Conservation (phyloP, 1,139 yeast species). For the Geotrichum australiense region DNA sequence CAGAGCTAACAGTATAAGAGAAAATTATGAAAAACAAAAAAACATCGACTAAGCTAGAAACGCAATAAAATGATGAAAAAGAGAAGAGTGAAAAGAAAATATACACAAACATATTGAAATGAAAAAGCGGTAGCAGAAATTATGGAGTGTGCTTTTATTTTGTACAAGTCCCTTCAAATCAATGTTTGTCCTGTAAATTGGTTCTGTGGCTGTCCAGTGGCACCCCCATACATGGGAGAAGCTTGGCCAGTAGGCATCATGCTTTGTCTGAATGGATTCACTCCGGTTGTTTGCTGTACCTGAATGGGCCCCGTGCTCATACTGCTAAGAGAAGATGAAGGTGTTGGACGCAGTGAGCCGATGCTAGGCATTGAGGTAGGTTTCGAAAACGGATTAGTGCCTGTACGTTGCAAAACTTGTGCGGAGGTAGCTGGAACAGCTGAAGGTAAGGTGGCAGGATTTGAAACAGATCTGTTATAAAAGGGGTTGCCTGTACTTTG, state of each 20-base stretch:
- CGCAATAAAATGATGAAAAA: no score
- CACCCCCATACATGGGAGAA: no score
- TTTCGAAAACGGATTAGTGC: conserved; percentile 44
- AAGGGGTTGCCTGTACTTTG: conserved; percentile 27
- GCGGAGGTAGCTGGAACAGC: conserved; percentile 20
- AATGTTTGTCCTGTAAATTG: no score
- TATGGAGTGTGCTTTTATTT: no score
- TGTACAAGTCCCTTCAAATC: no score
- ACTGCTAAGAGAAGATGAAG: conserved; percentile 8
- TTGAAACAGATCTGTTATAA: conserved; percentile 20
- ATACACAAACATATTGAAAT: no score
- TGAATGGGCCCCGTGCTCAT: conserved; percentile 3
- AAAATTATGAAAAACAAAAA: no score
- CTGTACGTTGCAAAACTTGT: conserved; percentile 31
- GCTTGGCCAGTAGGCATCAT: conserved; percentile 3
- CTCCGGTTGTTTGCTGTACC: conserved; percentile 14
- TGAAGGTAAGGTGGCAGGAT: conserved; percentile 15
- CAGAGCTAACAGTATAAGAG: no score
- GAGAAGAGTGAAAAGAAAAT: no score
- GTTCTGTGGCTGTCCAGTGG: no score
- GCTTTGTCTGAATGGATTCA: conserved; percentile 17
- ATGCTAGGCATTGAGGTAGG: conserved; percentile 9
- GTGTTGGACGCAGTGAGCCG: conserved; percentile 9
- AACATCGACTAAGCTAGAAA: no score
- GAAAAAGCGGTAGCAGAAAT: no score